phyloP scores from a whole-genome alignment of 371 early-diverging fungal genomes.

The Phascolomyces articulosus region DNA sequence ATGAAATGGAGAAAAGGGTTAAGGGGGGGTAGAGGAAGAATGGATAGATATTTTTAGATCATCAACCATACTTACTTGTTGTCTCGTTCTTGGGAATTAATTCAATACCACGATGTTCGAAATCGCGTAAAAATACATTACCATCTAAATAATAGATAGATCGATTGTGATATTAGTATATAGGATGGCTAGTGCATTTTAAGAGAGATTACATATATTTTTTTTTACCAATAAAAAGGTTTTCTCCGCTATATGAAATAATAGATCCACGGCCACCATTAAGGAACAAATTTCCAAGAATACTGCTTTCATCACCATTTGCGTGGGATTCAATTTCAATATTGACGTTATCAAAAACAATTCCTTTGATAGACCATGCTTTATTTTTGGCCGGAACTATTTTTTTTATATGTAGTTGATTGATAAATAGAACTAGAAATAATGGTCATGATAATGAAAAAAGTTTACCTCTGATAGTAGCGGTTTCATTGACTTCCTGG shows the following conservation, averaged over 20 bases:
- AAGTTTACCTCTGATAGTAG: conserved; percentile 19
- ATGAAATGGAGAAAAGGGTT: too few species aligned
- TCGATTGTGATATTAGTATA: too few species aligned
- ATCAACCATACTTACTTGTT: conserved; percentile 24
- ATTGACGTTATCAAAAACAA: conserved; percentile 49
- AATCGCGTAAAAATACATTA: conserved; percentile 46
- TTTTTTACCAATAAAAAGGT: conserved; percentile 42
- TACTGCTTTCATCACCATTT: conserved; percentile 33
- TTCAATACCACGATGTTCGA: conserved; percentile 26
- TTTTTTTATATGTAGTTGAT: not conserved
- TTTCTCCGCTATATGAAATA: conserved; percentile 26
- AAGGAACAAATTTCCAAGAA: conserved; percentile 40
- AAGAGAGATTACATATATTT: too few species aligned
- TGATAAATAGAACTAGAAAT: not conserved
- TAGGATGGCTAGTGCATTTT: too few species aligned
- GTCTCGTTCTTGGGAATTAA: conserved; percentile 28
- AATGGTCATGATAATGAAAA: not conserved
- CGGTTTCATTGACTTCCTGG: conserved; percentile 3
- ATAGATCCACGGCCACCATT: conserved; percentile 42
- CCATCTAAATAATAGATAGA: conserved; percentile 26
- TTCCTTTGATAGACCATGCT: conserved; percentile 42
- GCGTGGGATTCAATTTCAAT: conserved; percentile 25
- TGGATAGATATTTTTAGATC: not conserved
- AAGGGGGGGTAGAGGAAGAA: too few species aligned
- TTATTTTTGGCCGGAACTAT: conserved; percentile 22